phyloP scores from a whole-genome alignment of 164 flowering plant species.

The Vitis cinerea region DNA sequence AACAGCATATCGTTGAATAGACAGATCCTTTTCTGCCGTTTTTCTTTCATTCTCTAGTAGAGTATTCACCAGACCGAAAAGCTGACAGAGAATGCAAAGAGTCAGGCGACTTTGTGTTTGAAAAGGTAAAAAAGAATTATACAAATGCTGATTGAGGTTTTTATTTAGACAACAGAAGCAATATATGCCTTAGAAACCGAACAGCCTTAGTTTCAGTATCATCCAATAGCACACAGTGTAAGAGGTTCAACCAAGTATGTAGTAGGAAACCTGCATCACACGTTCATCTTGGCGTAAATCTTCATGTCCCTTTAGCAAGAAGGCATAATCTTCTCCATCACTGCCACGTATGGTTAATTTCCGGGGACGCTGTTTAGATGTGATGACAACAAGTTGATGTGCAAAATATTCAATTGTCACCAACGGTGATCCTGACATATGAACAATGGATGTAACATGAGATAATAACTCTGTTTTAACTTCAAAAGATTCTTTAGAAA shows the following conservation, averaged over 20 bases:
- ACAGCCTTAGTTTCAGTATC: not conserved
- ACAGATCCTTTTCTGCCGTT: slow-evolving; percentile 88
- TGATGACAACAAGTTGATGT: slow-evolving; percentile 87
- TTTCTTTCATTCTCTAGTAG: slow-evolving; percentile 85
- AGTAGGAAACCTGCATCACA: slow-evolving; percentile 87
- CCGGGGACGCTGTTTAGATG: slow-evolving; percentile 96
- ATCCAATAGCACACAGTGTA: not conserved
- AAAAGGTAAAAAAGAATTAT: not conserved
- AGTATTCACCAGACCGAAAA: slow-evolving; percentile 96
- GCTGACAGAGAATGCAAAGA: slow-evolving; percentile 39
- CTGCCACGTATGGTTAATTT: slow-evolving; percentile 95
- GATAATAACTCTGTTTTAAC: not conserved
- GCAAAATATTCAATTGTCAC: slow-evolving; percentile 93
- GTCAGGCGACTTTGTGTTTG: not conserved
- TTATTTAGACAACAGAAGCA: not conserved
- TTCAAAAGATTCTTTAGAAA: not conserved
- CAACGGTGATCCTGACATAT: slow-evolving; percentile 64
- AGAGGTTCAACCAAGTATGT: not conserved
- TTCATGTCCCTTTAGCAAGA: slow-evolving; percentile 97
- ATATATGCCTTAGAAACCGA: not conserved
- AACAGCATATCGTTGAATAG: slow-evolving; percentile 86
- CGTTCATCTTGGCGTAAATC: slow-evolving; percentile 99
- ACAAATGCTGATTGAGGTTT: not conserved
- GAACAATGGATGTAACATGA: not conserved
- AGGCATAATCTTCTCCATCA: slow-evolving; percentile 94